Conservation (phyloP, 495 filamentous ascomycete genomes). For the Penicillium lagena region DNA sequence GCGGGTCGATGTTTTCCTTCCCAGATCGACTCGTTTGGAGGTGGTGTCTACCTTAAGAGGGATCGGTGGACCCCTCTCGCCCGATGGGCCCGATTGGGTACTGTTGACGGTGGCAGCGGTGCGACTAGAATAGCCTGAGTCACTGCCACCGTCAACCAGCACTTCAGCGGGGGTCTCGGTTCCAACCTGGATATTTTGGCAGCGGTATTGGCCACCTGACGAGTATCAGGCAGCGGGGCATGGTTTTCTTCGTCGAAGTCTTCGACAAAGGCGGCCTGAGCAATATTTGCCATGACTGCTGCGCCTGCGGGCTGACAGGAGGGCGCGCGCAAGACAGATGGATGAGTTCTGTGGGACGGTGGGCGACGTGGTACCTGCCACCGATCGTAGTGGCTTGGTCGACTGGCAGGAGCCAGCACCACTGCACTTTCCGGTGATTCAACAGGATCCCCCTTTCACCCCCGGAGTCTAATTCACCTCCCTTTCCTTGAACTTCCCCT, state of each 20-base stretch:
- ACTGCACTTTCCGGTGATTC: not conserved
- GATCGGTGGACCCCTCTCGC: slow-evolving; percentile 31
- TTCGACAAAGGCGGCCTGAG: slow-evolving; percentile 44
- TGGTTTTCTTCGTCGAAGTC: slow-evolving; percentile 51
- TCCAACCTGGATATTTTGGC: slow-evolving; percentile 48
- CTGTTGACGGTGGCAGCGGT: slow-evolving; percentile 50
- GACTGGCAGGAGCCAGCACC: slow-evolving; percentile 1
- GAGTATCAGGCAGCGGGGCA: slow-evolving; percentile 40
- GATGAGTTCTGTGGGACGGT: slow-evolving; percentile 9
- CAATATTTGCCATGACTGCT: slow-evolving; percentile 34
- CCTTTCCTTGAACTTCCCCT: not conserved
- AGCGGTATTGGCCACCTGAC: slow-evolving; percentile 40
- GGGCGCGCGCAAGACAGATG: slow-evolving; percentile 6
- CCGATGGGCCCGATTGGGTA: slow-evolving; percentile 47
- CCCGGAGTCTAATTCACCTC: not conserved
- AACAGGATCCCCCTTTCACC: not conserved
- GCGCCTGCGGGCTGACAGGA: slow-evolving; percentile 12
- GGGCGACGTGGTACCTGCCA: slow-evolving; percentile 12
- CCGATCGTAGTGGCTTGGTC: not conserved
- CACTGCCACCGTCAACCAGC: slow-evolving; percentile 47
- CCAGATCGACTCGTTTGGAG: slow-evolving; percentile 24
- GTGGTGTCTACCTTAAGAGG: slow-evolving; percentile 35
- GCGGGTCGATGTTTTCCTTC: slow-evolving; percentile 25
- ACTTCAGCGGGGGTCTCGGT: slow-evolving; percentile 23
- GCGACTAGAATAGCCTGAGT: slow-evolving; percentile 62